These are phyloP conservation scores for Clonostachys solani DNA, from an alignment of 2,329 filamentous ascomycete genomes.

Conservation along the genomic window DNA sequence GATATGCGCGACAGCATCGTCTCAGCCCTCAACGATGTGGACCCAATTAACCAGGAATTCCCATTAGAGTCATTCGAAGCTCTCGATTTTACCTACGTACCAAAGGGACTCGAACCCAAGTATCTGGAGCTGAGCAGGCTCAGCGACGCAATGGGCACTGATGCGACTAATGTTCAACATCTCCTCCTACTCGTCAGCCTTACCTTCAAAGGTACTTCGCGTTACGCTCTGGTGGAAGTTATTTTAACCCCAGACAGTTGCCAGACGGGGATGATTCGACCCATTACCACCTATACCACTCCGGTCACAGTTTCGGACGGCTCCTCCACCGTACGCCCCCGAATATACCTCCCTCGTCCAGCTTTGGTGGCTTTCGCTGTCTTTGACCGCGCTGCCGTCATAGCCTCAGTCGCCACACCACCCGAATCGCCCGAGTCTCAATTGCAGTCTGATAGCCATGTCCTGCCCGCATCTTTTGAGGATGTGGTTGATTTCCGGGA, in stretches of 20 bases:
- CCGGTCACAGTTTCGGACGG: slow-evolving; percentile 34
- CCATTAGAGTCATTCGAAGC: slow-evolving; percentile 63
- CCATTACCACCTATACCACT: slow-evolving; percentile 61
- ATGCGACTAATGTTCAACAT: slow-evolving; percentile 49
- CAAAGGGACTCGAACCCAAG: slow-evolving; percentile 44
- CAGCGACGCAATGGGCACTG: slow-evolving; percentile 41
- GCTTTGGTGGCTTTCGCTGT: slow-evolving; percentile 78
- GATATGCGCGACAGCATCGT: slow-evolving; percentile 65
- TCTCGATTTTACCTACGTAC: slow-evolving; percentile 73
- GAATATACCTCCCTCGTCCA: slow-evolving; percentile 73
- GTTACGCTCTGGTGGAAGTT: slow-evolving; percentile 74
- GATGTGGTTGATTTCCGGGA: slow-evolving; percentile 79
- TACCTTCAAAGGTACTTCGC: slow-evolving; percentile 44
- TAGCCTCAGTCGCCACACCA: slow-evolving; percentile 67
- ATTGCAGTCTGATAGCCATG: slow-evolving; percentile 62
- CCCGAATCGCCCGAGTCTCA: slow-evolving; percentile 74
- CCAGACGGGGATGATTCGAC: slow-evolving; percentile 62
- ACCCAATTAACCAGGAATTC: slow-evolving; percentile 41
- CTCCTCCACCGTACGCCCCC: slow-evolving; percentile 43
- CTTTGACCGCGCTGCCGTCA: slow-evolving; percentile 72
- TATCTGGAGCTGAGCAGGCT: slow-evolving; percentile 46
- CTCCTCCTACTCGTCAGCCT: slow-evolving; percentile 59
- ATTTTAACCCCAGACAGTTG: slow-evolving; percentile 49
- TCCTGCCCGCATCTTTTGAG: slow-evolving; percentile 67
- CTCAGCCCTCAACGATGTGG: slow-evolving; percentile 52